A percentile compares a stretch with the other conserved stretches of the same genome.
These are phyloP conservation scores for Huntiella decipiens DNA, from an alignment of 2,329 filamentous ascomycete species.

Conservation along the genomic window DNA sequence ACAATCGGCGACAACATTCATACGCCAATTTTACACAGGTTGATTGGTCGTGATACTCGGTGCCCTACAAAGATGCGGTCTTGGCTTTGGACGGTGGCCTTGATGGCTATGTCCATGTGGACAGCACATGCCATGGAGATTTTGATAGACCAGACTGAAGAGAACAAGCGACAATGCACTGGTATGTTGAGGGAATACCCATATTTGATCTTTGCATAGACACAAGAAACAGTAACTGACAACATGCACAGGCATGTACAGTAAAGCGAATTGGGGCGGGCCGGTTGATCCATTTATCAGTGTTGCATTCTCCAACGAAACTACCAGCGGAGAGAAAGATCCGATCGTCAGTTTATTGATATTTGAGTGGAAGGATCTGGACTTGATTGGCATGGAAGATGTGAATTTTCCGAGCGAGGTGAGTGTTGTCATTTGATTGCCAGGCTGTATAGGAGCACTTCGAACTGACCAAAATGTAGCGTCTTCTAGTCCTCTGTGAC, in stretches of 20 bases:
- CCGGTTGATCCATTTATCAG: slow-evolving; percentile 75
- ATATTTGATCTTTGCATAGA: neutral
- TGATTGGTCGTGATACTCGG: too few species aligned
- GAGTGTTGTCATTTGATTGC: slow-evolving; percentile 15
- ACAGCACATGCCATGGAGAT: slow-evolving; percentile 38
- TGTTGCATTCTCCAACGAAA: slow-evolving; percentile 51
- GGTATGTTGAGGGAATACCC: slow-evolving; percentile 21
- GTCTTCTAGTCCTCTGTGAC: slow-evolving; percentile 49
- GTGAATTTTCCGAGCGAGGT: slow-evolving; percentile 35
- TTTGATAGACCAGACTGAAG: slow-evolving; percentile 47
- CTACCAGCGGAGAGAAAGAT: slow-evolving; percentile 40
- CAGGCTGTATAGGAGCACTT: slow-evolving; percentile 23
- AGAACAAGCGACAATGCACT: slow-evolving; percentile 64
- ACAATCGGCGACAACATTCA: too few species aligned
- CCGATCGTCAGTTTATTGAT: slow-evolving; percentile 69
- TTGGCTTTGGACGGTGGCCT: slow-evolving; percentile 10
- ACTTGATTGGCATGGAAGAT: slow-evolving; percentile 52
- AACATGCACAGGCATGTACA: slow-evolving; percentile 63
- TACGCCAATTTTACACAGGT: too few species aligned
- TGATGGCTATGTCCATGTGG: slow-evolving; percentile 34
- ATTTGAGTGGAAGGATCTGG: slow-evolving; percentile 83
- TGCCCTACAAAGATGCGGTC: slow-evolving; percentile 3
- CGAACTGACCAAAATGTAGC: slow-evolving; percentile 9
- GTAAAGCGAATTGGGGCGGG: slow-evolving; percentile 72
- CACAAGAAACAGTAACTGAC: slow-evolving; percentile 9